A percentile compares a stretch with the other conserved stretches of the same genome.
These are phyloP conservation scores for Neonectria neomacrospora DNA, from an alignment of 2,329 filamentous ascomycete genomes.

Conservation along the genomic window DNA sequence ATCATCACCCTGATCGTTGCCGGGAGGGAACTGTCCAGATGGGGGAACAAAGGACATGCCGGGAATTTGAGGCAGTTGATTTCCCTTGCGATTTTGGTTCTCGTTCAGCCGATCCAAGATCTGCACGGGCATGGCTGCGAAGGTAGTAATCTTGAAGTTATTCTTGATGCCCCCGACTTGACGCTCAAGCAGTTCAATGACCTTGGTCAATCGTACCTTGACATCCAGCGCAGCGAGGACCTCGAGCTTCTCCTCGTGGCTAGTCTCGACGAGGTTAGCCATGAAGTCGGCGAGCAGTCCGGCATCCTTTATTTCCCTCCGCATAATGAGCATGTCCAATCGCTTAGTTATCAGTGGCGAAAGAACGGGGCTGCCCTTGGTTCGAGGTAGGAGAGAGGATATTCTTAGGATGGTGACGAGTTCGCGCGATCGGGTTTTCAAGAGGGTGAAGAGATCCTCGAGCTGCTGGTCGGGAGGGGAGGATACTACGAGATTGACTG, in stretches of 20 bases:
- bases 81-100: slow-evolving; percentile 49
- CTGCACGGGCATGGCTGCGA: slow-evolving; percentile 74
- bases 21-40: slow-evolving; percentile 53
- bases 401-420: slow-evolving; percentile 86
- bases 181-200: slow-evolving; percentile 84
- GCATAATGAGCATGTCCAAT: slow-evolving; percentile 86
- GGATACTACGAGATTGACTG: slow-evolving; percentile 39
- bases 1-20: slow-evolving; percentile 69
- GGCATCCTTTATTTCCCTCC: slow-evolving; percentile 84
- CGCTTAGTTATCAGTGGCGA: slow-evolving; percentile 88
- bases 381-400: slow-evolving; percentile 82
- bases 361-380: slow-evolving; percentile 70
- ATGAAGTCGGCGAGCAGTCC: slow-evolving; percentile 94
- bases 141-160: slow-evolving; percentile 85
- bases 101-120: slow-evolving; percentile 65
- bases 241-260: slow-evolving; percentile 89
- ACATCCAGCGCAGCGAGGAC: slow-evolving; percentile 85
- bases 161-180: slow-evolving; percentile 88
- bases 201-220: slow-evolving; percentile 80
- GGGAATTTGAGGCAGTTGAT: slow-evolving; percentile 53
- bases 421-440: slow-evolving; percentile 88
- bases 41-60: slow-evolving; percentile 52
- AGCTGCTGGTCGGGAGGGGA: slow-evolving; percentile 66
- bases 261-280: slow-evolving; percentile 89
- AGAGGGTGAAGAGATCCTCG: slow-evolving; percentile 77